Percentiles rank a stretch among this genome's conserved stretches.
These are phyloP conservation scores for Candida tetrigidarum DNA, from an alignment of 1,139 yeast species.

Conservation along the genomic window DNA sequence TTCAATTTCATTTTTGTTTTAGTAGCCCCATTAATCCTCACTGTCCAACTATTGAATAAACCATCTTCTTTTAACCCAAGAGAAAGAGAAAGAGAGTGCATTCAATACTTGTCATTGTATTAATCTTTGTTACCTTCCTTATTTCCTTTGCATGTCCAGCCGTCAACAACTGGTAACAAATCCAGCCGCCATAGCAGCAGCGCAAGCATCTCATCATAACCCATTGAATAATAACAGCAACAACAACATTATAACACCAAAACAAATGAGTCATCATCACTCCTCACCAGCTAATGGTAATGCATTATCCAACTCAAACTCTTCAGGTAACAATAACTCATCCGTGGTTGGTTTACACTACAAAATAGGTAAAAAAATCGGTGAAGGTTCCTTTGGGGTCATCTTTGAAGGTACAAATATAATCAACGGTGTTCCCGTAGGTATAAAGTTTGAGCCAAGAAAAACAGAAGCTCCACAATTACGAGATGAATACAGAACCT, in stretches of 20 bases:
- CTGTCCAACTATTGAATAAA: background rate
- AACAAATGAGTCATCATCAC: slow-evolving; percentile 15
- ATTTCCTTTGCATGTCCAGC: slow-evolving; percentile 16
- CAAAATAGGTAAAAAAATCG: slow-evolving; percentile 80
- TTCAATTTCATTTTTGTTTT: background rate
- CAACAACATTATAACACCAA: slow-evolving; percentile 6
- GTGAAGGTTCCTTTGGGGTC: slow-evolving; percentile 86
- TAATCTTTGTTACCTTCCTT: background rate
- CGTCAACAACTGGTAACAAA: slow-evolving; percentile 19
- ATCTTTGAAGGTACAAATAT: slow-evolving; percentile 80
- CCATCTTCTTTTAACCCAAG: background rate
- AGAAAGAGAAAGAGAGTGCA: background rate
- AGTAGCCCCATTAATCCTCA: background rate
- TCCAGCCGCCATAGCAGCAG: slow-evolving; percentile 48
- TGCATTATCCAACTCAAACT: slow-evolving; percentile 15
- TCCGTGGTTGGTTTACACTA: slow-evolving; percentile 79
- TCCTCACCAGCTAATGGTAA: slow-evolving; percentile 10
- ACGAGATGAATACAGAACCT: slow-evolving; percentile 93
- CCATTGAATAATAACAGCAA: slow-evolving; percentile 10
- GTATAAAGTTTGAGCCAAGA: slow-evolving; percentile 83
- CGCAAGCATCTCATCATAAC: slow-evolving; percentile 36
- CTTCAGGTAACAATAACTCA: slow-evolving; percentile 19
- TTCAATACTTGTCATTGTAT: slow-evolving; percentile 1
- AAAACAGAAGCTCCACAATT: slow-evolving; percentile 98
- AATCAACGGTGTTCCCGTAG: slow-evolving; percentile 75